Percentiles rank a stretch among this genome's conserved stretches.
These are phyloP conservation scores for Karstenula rhodostoma DNA, from an alignment of 2,329 filamentous ascomycete species.

Conservation along the genomic window DNA sequence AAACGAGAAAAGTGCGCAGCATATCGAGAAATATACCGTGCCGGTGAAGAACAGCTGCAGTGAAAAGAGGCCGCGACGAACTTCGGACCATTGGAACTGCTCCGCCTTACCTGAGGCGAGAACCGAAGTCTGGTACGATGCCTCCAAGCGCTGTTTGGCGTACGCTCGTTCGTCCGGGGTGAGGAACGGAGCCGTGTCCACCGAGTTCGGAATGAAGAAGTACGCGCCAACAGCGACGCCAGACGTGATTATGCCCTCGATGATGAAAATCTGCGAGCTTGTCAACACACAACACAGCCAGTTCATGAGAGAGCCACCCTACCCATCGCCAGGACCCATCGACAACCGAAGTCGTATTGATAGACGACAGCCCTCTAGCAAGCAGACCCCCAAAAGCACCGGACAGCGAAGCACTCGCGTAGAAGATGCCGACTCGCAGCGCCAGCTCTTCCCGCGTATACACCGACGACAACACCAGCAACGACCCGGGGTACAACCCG, in stretches of 20 bases:
- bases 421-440: conserved; percentile 71
- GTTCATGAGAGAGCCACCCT: too few species aligned
- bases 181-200: not conserved
- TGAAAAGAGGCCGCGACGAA: conserved; percentile 66
- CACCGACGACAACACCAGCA: conserved; percentile 69
- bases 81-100: conserved; percentile 68
- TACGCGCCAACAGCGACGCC: conserved; percentile 59
- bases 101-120: conserved; percentile 53
- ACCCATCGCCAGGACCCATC: not conserved
- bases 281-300: too few species aligned
- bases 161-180: not conserved
- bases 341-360: too few species aligned
- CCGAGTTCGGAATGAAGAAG: conserved; percentile 63
- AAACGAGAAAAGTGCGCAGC: conserved; percentile 57
- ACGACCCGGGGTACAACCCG: conserved; percentile 71
- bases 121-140: too few species aligned
- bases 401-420: conserved; percentile 70
- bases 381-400: conserved; percentile 66
- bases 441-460: conserved; percentile 68
- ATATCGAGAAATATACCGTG: conserved; percentile 66
- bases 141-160: not conserved
- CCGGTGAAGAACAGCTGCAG: conserved; percentile 70
- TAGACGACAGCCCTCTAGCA: not conserved
- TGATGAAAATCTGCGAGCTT: conserved; percentile 1
- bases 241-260: conserved; percentile 64